Base-by-base conservation (phyloP, 495 filamentous ascomycete species). In the Oidiodendron maius region DNA sequence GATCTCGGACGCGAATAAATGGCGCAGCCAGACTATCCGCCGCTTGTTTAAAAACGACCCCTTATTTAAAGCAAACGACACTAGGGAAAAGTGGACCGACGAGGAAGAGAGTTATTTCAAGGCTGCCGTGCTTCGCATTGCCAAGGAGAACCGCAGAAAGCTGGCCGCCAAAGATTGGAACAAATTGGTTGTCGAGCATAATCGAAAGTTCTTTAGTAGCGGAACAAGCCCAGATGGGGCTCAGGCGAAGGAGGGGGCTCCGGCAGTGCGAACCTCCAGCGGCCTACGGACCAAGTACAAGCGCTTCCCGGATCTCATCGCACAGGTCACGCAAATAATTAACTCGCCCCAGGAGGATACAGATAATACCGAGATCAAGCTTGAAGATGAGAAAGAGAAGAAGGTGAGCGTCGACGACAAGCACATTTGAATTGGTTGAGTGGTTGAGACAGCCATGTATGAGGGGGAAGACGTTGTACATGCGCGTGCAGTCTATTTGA, bases 1-100 rank as follows among this genome's bases (percentile, higher is more conserved):
- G 30, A 39, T 48, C 30, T 26, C 34, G 4, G 45, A 48, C 3
- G 16, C 20, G 4, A 48, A 48, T 32, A 48, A 48, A 20, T 48
- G 45, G 45, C 45, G 45, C 10, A 21, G 10, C 21, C 45, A 48
- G 16, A 39, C 23, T 20, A 20, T 48, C 13, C 30, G 34, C 23
- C 45, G 45, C 16, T 12, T 48, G 8, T 48, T 48, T 35, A 36
- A 39, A 17, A 6, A 20, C 13, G 45, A 48, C 16, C n/a, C 16
- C 10, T n/a, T 5, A 5, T 44, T 13, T 24, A 24, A 15, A 9
- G n/a, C 5, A n/a, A 25, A 17, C 5, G 3, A 3, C 3, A 44
- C 15, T 16, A 17, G 22, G n/a, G 3, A 12, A 5, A 44, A 44
- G 25, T 44, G 41, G 41, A 30, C 26, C 5, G 26, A 30, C 5